Evolutionary conservation across 1,139 yeast species (phyloP).

Genomic region (Sugiyamaella paludigena): DNA sequence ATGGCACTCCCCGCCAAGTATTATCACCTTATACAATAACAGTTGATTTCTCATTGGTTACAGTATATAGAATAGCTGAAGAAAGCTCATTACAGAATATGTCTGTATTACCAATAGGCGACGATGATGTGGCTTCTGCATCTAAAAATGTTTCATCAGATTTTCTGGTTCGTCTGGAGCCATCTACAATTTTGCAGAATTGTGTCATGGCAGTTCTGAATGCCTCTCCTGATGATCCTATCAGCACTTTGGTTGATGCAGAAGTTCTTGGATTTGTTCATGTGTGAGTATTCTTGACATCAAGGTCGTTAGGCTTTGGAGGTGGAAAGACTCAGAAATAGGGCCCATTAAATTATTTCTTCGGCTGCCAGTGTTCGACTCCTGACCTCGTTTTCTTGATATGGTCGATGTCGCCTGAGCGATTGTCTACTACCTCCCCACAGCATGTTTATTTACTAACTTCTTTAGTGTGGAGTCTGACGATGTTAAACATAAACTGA

Average conservation of each 20-base stretch:
- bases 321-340: slow-evolving; percentile 15
- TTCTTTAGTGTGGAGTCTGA: slow-evolving; percentile 49
- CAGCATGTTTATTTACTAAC: slow-evolving; percentile 12
- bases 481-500: slow-evolving; percentile 68
- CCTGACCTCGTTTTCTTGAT: background rate
- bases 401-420: background rate
- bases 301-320: too few relatives aligned
- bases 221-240: slow-evolving; percentile 50
- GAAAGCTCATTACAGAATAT: slow-evolving; percentile 30
- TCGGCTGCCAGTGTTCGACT: too few relatives aligned
- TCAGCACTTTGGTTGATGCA: slow-evolving; percentile 52
- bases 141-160: slow-evolving; percentile 8
- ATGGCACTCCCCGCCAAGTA: slow-evolving; percentile 66
- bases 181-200: slow-evolving; percentile 62
- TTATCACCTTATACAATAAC: slow-evolving; percentile 76
- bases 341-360: too few relatives aligned
- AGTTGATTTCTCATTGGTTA: slow-evolving; percentile 49
- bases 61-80: slow-evolving; percentile 50
- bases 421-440: background rate
- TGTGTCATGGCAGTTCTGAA: slow-evolving; percentile 72
- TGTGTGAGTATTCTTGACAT: slow-evolving; percentile 24
- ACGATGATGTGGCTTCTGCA: slow-evolving; percentile 28
- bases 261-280: slow-evolving; percentile 66
- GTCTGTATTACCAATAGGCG: slow-evolving; percentile 45
- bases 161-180: slow-evolving; percentile 43